Conservation (phyloP, 2,329 filamentous ascomycete species). For the Diaporthe sp. region DNA sequence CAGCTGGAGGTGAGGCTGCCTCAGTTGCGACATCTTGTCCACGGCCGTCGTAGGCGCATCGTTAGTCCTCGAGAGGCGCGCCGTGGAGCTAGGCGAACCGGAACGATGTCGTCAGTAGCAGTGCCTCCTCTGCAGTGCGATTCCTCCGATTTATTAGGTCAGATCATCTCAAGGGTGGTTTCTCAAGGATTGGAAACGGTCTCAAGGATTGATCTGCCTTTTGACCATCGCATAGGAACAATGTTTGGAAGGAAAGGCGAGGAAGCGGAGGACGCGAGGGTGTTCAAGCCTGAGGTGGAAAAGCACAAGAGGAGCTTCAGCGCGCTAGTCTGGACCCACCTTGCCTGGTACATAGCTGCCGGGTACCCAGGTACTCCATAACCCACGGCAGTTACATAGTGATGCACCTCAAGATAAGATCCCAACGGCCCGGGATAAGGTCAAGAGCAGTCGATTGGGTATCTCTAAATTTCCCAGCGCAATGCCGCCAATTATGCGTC, state of each 20-base stretch:
- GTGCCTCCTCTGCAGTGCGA: background rate
- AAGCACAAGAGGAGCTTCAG: background rate
- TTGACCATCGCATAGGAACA: background rate
- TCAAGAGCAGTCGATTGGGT: constrained; percentile 15
- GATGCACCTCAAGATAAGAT: background rate
- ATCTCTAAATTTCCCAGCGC: constrained; percentile 1
- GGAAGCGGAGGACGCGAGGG: background rate
- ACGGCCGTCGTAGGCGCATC: constrained; percentile 7
- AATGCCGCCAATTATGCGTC: background rate
- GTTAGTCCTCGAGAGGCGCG: constrained; percentile 16
- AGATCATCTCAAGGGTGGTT: constrained; percentile 5
- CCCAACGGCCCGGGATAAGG: background rate
- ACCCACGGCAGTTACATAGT: no score
- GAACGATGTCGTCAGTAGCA: background rate
- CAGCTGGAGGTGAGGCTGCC: constrained; percentile 8
- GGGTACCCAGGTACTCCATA: background rate
- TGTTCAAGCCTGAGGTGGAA: background rate
- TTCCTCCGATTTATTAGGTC: background rate
- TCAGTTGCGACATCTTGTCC: constrained; percentile 32
- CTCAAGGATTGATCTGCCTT: background rate
- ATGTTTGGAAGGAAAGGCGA: background rate
- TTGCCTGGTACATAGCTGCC: background rate
- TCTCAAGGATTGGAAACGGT: background rate
- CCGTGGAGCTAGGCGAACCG: constrained; percentile 7
- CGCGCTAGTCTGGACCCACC: background rate